Percentiles rank a stretch among this genome's conserved stretches.
These are phyloP conservation scores for Neurospora tetraspora DNA, from an alignment of 495 filamentous ascomycete genomes.

Conservation along the genomic window DNA sequence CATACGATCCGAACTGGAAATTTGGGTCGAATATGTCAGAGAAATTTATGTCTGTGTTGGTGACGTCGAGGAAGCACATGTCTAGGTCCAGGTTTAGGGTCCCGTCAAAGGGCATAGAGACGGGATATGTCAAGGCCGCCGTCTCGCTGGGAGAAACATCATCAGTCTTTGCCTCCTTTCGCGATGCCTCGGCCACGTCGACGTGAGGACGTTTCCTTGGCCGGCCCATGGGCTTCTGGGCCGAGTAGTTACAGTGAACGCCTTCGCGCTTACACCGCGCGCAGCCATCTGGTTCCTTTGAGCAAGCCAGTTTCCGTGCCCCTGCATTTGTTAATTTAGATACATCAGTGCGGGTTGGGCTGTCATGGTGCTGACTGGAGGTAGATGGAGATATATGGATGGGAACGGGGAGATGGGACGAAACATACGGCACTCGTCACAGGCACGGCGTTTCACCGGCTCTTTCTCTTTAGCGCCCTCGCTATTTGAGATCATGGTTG, in stretches of 20 bases:
- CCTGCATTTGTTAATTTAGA: conserved; percentile 29
- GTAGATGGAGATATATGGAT: not conserved
- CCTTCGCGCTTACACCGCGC: conserved; percentile 44
- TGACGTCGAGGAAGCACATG: conserved; percentile 25
- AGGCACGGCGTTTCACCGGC: conserved; percentile 41
- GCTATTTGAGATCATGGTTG: not conserved
- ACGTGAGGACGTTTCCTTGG: conserved; percentile 45
- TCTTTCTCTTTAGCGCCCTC: not conserved
- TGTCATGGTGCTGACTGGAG: not conserved
- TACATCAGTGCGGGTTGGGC: conserved; percentile 5
- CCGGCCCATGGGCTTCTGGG: conserved; percentile 53
- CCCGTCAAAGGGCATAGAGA: conserved; percentile 13
- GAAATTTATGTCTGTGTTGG: conserved; percentile 20
- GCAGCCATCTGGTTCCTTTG: conserved; percentile 47
- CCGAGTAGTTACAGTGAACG: conserved; percentile 47
- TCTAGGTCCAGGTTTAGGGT: conserved; percentile 21
- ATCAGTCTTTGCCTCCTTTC: not conserved
- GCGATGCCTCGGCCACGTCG: conserved; percentile 14
- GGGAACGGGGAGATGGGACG: not conserved
- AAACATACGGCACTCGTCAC: conserved; percentile 54
- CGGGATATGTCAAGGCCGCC: not conserved
- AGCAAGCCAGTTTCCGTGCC: conserved; percentile 50
- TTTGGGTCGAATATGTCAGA: conserved; percentile 17
- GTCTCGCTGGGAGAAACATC: not conserved
- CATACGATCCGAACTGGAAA: not conserved